Evolutionary conservation across 257 asterid genomes (phyloP), one percentile per base, ranked within the genome.

Genomic region (Haberlea rhodopensis): DNA sequence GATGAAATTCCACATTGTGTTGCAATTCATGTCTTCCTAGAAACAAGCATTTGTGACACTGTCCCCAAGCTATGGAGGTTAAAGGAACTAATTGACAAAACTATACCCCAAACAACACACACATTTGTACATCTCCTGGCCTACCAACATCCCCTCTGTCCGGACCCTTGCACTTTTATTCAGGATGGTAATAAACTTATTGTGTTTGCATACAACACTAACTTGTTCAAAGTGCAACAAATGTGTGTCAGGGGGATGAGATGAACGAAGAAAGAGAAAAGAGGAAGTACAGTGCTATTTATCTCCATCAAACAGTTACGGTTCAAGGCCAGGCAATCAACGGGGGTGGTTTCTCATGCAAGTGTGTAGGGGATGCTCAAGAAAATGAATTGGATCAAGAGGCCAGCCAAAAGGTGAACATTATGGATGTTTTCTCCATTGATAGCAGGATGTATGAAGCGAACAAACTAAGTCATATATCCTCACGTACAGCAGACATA

Each of bases 361-460:
- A 45, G 40, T 5, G 53, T 34, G 62, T 40, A 24, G 63, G 53
- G 40, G 62, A 32, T 8, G 58, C 55, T 8, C 37, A 29, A 37
- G 19, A 69, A 60, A 21, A 59, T 51, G 60, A 32, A 69, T 52
- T n/a, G 27, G 31, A 40, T 60, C 16, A 52, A 25, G 21, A 53
- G 57, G n/a, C n/a, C n/a, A 59, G 66, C 21, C 32, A 49, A 53
- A 48, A 29, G 73, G 67, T 9, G 48, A 58, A 43, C 5, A 24
- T 16, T 51, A 22, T 40, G 18, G 13, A 51, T 16, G 29, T 24
- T 60, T 29, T 19, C 62, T 37, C 28, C 18, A 26, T 34, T 32
- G 9, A 18, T 37, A n/a, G 2, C 60, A 20, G 10, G 37, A 48
- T 37, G 26, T 13, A 55, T 32, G 25, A 29, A 11, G 18, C 15